Conservation (phyloP, 129 eudicot species). For the Rutidosis leptorrhynchoides region DNA sequence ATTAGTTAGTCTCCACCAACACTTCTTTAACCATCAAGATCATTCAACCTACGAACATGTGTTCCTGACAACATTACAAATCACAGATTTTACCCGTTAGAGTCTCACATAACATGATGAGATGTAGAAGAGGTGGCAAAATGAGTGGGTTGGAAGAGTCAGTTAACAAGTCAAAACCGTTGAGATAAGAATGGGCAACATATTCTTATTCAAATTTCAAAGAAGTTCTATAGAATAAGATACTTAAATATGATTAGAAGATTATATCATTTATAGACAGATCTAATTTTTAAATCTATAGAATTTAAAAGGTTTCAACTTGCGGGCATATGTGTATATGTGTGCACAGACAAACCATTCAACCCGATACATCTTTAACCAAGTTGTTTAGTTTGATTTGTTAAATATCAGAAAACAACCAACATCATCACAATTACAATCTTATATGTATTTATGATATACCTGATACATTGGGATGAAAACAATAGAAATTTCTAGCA, state of each 20-base stretch:
- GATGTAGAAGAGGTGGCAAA: neutral
- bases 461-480: slow-evolving; percentile 99
- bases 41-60: slow-evolving; percentile 35
- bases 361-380: neutral
- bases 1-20: slow-evolving; percentile 25
- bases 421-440: neutral
- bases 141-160: neutral
- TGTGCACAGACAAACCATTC: neutral
- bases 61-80: slow-evolving; percentile 46
- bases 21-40: slow-evolving; percentile 25
- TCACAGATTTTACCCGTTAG: neutral
- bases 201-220: neutral
- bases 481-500: slow-evolving; percentile 89
- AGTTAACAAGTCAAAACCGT: neutral
- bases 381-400: neutral
- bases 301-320: neutral
- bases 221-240: no score
- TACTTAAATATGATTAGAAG: neutral
- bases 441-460: no score
- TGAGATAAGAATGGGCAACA: neutral
- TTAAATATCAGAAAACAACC: neutral
- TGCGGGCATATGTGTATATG: neutral
- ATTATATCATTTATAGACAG: no score
- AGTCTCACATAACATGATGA: slow-evolving; percentile 8
- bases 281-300: no score